A percentile compares a stretch with the other conserved stretches of the same genome.
Evolutionary conservation across 2,329 filamentous ascomycete genomes (phyloP).

Genomic region (Alternaria sp.): DNA sequence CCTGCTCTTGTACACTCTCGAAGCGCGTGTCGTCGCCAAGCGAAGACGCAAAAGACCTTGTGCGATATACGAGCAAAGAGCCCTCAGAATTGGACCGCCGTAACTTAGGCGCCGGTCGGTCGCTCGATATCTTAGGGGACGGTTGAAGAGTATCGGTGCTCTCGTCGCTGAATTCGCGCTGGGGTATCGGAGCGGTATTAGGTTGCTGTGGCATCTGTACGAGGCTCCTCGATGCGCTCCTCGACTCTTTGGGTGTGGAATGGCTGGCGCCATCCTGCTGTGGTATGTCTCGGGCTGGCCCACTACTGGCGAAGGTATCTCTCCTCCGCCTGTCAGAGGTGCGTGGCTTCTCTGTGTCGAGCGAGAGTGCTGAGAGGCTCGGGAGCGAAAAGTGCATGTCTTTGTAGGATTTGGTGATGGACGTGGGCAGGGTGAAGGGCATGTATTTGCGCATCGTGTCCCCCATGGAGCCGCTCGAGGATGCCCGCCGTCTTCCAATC

Average conservation of each 20-base stretch:
- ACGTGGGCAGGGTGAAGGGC: conserved; percentile 44
- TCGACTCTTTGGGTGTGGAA: conserved; percentile 14
- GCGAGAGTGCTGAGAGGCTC: conserved; percentile 37
- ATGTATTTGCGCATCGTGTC: conserved; percentile 46
- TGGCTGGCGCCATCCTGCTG: conserved; percentile 32
- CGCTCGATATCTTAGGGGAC: conserved; percentile 10
- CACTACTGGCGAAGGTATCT: conserved; percentile 18
- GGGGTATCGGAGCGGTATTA: conserved; percentile 21
- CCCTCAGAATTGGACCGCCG: conserved; percentile 75
- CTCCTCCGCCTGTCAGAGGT: conserved; percentile 20
- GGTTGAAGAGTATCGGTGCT: conserved; percentile 23
- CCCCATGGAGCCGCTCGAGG: conserved; percentile 46
- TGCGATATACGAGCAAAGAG: conserved; percentile 74
- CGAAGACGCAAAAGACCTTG: conserved; percentile 78
- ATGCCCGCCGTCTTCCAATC: conserved; percentile 46
- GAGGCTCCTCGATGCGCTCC: conserved; percentile 4
- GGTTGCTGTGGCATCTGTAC: conserved; percentile 16
- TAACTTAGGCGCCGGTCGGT: conserved; percentile 47
- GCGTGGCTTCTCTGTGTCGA: conserved; percentile 23
- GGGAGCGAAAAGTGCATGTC: conserved; percentile 47
- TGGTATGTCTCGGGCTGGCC: conserved; percentile 11
- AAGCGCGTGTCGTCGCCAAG: conserved; percentile 84
- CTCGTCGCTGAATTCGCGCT: conserved; percentile 25
- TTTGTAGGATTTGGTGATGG: conserved; percentile 44
- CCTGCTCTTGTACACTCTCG: conserved; percentile 78